A percentile compares a stretch with the other conserved stretches of the same genome.
These are phyloP conservation scores for Plasmodium knowlesi DNA, from an alignment of 169 alveolate genomes.

Conservation along the genomic window DNA sequence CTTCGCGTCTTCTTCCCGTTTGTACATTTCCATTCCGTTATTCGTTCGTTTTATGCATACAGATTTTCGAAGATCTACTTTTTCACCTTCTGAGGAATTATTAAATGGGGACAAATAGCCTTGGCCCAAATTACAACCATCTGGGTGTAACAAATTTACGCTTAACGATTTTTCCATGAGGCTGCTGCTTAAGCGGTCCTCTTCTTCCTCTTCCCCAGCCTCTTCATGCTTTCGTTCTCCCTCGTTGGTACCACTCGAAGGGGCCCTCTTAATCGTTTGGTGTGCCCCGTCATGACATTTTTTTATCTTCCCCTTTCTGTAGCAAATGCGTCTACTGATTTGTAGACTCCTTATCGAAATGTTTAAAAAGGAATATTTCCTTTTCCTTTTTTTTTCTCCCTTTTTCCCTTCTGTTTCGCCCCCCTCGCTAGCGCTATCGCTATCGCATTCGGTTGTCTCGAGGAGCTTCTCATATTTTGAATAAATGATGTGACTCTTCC, in stretches of 20 bases:
- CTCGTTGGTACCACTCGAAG: not conserved
- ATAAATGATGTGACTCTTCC: constrained; percentile 30
- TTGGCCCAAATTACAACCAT: not conserved
- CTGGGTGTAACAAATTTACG: not conserved
- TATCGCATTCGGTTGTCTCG: not conserved
- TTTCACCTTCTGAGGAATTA: not conserved
- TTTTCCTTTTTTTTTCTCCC: not conserved
- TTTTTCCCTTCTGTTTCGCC: not conserved
- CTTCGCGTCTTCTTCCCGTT: not conserved
- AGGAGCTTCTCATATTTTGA: constrained; percentile 24
- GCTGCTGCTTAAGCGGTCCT: not conserved
- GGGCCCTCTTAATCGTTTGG: not conserved
- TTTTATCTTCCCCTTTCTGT: constrained; percentile 4
- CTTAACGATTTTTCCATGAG: constrained; percentile 1
- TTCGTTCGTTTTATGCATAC: not conserved
- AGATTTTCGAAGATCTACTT: not conserved
- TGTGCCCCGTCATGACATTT: not conserved
- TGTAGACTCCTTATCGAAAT: constrained; percentile 30
- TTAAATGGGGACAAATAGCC: not conserved
- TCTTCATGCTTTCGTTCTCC: not conserved
- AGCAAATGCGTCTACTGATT: not conserved
- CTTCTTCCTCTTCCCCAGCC: not conserved
- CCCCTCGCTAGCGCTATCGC: not conserved
- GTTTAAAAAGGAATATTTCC: constrained; percentile 20
- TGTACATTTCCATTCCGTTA: not conserved